Conservation (phyloP, 305 asterid genomes). For the Ilex paraguariensis region DNA sequence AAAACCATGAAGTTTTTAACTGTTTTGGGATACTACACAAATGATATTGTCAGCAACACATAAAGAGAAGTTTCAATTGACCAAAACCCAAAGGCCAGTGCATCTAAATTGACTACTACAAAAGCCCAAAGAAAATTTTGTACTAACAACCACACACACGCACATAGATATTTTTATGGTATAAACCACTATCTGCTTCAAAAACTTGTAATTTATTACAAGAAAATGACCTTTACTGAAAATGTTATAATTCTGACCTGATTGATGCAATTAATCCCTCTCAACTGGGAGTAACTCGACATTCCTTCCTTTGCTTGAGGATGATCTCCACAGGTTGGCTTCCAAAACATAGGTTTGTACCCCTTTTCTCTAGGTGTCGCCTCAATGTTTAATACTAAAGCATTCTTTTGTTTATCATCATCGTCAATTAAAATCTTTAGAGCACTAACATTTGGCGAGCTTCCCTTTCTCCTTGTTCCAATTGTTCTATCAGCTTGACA, state of each 20-base stretch:
- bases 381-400: constrained; percentile 20
- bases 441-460: constrained; percentile 23
- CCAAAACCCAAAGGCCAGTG: background rate
- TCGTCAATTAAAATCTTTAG: constrained; percentile 55
- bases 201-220: background rate
- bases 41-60: background rate
- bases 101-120: background rate
- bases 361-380: constrained; percentile 55
- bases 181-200: background rate
- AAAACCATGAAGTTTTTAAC: constrained; percentile 12
- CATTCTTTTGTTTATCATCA: constrained; percentile 25
- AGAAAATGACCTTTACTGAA: constrained; percentile 1
- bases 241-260: constrained; percentile 36
- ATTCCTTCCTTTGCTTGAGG: constrained; percentile 31
- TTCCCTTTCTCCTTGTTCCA: constrained; percentile 30
- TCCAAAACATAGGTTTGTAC: constrained; percentile 36
- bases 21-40: constrained; percentile 11
- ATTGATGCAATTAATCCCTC: constrained; percentile 43
- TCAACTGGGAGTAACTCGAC: constrained; percentile 21
- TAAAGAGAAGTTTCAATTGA: background rate
- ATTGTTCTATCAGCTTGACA: constrained; percentile 30
- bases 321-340: constrained; percentile 22
- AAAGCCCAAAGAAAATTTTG: no score
- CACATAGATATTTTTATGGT: no score
- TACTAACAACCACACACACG: background rate